Evolutionary conservation across 108 stramenopile genomes (phyloP).

Genomic region (Nitzschia sp.): DNA sequence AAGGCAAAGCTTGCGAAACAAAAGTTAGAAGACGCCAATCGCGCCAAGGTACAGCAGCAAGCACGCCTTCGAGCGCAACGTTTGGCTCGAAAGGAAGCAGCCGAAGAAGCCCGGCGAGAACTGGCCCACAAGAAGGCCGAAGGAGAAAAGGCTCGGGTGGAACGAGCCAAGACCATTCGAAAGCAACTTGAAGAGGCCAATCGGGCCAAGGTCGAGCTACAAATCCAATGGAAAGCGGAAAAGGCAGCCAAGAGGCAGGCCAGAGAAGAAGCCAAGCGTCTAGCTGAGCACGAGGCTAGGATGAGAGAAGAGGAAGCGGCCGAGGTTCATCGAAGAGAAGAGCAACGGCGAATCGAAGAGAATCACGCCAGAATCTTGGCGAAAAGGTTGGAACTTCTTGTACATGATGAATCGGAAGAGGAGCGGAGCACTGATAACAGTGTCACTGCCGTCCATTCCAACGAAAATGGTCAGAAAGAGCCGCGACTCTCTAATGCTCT

Average conservation of each 20-base stretch:
- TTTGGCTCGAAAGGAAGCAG: not conserved
- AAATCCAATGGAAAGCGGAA: slow-evolving; percentile 5
- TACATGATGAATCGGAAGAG: no score
- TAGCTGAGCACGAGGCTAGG: not conserved
- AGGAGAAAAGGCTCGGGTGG: not conserved
- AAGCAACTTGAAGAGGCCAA: not conserved
- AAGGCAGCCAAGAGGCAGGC: not conserved
- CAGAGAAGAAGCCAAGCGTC: not conserved
- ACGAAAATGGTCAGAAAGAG: no score
- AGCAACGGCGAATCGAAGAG: not conserved
- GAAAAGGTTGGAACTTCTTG: not conserved
- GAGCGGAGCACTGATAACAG: no score
- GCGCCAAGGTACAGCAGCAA: not conserved
- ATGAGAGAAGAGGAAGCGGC: not conserved
- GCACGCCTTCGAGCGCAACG: not conserved
- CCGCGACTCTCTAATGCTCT: no score
- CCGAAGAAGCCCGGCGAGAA: not conserved
- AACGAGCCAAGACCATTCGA: not conserved
- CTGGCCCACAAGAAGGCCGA: not conserved
- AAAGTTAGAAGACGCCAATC: not conserved
- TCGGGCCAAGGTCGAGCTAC: slow-evolving; percentile 1
- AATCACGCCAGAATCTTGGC: not conserved
- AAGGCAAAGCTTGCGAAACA: not conserved
- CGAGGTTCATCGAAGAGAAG: not conserved
- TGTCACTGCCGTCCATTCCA: no score